These are phyloP conservation scores for Chlorokybus atmophyticus DNA, from an alignment of 139 green algal genomes.

Conservation along the genomic window DNA sequence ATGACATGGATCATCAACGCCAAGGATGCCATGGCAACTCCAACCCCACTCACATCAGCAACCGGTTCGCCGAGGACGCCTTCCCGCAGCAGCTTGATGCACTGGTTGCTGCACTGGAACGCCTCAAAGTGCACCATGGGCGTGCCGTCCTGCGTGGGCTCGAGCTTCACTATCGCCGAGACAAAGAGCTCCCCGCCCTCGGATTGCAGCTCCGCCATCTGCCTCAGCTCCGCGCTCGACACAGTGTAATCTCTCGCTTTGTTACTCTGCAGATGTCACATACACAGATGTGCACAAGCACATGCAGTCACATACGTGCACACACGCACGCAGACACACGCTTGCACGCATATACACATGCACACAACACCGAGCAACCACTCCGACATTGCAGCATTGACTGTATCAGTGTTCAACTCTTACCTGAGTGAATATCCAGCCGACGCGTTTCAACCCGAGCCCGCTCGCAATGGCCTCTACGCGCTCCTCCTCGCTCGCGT, in stretches of 20 bases:
- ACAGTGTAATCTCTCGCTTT: slow-evolving; percentile 76
- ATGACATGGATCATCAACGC: too few species aligned
- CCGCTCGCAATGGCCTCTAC: slow-evolving; percentile 48
- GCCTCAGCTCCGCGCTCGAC: slow-evolving; percentile 54
- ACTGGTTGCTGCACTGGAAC: slow-evolving; percentile 72
- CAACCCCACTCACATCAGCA: too few species aligned
- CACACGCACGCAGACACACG: too few species aligned
- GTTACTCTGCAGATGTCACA: too few species aligned
- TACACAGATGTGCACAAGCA: too few species aligned
- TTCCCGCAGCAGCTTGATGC: slow-evolving; percentile 55
- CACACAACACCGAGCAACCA: too few species aligned
- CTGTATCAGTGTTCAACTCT: too few species aligned
- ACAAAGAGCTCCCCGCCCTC: slow-evolving; percentile 53
- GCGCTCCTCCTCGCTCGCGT: slow-evolving; percentile 8
- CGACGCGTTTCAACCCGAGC: slow-evolving; percentile 60
- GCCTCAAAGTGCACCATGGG: slow-evolving; percentile 70
- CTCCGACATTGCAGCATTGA: too few species aligned
- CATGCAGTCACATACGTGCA: too few species aligned
- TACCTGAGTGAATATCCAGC: slow-evolving; percentile 83
- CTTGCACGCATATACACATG: too few species aligned
- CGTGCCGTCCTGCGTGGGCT: slow-evolving; percentile 32
- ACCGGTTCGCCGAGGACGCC: slow-evolving; percentile 55
- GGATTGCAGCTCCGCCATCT: slow-evolving; percentile 44
- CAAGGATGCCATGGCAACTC: too few species aligned
- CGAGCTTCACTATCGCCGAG: slow-evolving; percentile 69